Evolutionary conservation across 23 red algal genomes (phyloP).

Genomic region (Gracilaria caudata): DNA sequence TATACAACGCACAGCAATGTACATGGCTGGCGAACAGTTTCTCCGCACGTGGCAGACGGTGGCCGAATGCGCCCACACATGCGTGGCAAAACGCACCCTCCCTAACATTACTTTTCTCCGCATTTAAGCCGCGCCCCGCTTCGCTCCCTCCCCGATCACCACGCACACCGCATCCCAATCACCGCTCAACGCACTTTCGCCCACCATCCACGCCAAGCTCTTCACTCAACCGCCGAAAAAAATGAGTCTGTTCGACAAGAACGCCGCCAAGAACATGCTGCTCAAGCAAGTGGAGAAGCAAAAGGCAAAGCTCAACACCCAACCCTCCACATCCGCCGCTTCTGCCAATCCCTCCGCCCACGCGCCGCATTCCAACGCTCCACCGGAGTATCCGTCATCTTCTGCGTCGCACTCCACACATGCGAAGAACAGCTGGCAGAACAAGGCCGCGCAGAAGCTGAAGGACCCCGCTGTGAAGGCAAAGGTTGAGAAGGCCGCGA

Average conservation of each 20-base stretch:
- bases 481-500: constrained; percentile 17
- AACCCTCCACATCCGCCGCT: neutral
- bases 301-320: neutral
- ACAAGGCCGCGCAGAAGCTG: neutral
- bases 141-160: too few relatives aligned
- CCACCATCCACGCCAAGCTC: neutral
- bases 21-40: neutral
- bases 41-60: neutral
- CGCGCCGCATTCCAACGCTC: neutral
- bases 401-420: neutral
- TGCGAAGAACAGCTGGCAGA: neutral
- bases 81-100: too few relatives aligned
- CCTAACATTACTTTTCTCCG: too few relatives aligned
- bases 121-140: too few relatives aligned
- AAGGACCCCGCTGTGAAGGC: constrained; percentile 1
- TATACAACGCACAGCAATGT: too few relatives aligned
- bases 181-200: neutral
- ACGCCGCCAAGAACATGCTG: neutral
- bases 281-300: constrained; percentile 32
- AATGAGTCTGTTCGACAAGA: constrained; percentile 27
- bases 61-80: neutral
- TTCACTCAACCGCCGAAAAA: neutral
- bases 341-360: neutral
- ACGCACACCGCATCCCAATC: neutral
- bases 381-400: neutral